phyloP scores from a whole-genome alignment of 148 eudicot genomes.

The Rhododendron williamsianum region DNA sequence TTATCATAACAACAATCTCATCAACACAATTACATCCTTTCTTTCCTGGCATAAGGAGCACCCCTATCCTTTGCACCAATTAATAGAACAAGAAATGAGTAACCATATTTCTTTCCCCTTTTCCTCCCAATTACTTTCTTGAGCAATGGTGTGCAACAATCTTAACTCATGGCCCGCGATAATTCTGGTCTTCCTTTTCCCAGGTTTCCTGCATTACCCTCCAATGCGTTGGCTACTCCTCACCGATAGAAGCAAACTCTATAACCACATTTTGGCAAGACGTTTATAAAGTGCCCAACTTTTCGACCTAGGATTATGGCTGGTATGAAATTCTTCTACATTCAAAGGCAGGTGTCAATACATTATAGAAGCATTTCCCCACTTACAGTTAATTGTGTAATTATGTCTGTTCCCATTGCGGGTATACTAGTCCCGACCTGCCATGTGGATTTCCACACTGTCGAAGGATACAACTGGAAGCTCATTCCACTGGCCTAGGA shows the following conservation, averaged over 20 bases:
- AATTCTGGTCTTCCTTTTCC: background rate
- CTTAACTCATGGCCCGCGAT: background rate
- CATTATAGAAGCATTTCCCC: background rate
- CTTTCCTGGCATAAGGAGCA: background rate
- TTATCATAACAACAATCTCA: background rate
- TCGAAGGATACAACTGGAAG: background rate
- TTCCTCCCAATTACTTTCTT: background rate
- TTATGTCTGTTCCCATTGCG: background rate
- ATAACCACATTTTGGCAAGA: background rate
- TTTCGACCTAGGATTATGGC: background rate
- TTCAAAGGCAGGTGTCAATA: background rate
- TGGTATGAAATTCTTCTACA: background rate
- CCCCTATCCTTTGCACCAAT: background rate
- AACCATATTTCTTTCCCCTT: background rate
- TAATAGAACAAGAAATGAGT: background rate
- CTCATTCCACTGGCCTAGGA: background rate
- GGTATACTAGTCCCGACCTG: background rate
- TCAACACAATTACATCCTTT: background rate
- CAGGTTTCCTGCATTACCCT: background rate
- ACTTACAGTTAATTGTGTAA: too few species aligned
- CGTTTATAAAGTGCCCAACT: background rate
- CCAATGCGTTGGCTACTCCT: background rate
- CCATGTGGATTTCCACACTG: background rate
- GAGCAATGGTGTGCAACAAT: background rate
- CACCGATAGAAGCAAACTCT: background rate